A percentile compares a stretch with the other conserved stretches of the same genome.
Conservation (phyloP, 768 basidiomycete species). For the Tricholomella constricta region DNA sequence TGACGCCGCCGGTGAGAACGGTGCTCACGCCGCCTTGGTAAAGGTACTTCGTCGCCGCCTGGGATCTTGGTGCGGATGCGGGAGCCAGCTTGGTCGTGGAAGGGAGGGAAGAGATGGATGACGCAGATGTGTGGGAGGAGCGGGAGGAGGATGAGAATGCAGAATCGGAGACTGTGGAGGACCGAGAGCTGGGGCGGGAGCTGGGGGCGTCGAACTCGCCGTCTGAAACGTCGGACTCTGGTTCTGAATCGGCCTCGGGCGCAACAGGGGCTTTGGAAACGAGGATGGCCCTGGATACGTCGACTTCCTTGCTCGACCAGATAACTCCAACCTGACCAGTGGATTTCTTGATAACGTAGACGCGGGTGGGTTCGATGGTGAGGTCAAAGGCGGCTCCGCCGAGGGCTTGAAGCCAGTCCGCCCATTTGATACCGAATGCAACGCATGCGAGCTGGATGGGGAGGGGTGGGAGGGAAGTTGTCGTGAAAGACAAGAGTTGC, state of each 20-base stretch:
- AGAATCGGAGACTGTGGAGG: slow-evolving; percentile 23
- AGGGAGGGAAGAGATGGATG: slow-evolving; percentile 24
- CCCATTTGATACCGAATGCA: slow-evolving; percentile 34
- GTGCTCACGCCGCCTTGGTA: slow-evolving; percentile 47
- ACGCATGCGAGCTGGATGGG: slow-evolving; percentile 38
- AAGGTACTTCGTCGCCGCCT: slow-evolving; percentile 35
- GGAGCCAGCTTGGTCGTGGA: slow-evolving; percentile 1
- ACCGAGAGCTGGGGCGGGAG: slow-evolving; percentile 44
- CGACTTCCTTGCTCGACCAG: slow-evolving; percentile 22
- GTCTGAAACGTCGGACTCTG: slow-evolving; percentile 22
- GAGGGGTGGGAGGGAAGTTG: slow-evolving; percentile 34
- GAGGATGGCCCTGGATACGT: neutral
- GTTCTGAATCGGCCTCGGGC: slow-evolving; percentile 12
- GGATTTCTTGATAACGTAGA: slow-evolving; percentile 29
- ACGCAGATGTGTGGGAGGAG: neutral
- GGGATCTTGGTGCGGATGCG: slow-evolving; percentile 20
- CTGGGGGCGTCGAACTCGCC: slow-evolving; percentile 21
- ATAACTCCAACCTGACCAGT: slow-evolving; percentile 26
- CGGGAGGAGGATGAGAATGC: neutral
- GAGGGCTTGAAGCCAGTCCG: slow-evolving; percentile 38
- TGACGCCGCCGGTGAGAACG: slow-evolving; percentile 46
- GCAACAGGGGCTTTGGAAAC: neutral
- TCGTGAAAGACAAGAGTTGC: slow-evolving; percentile 25
- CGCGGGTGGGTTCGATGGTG: slow-evolving; percentile 28
- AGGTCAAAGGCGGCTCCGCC: slow-evolving; percentile 37